These are phyloP conservation scores for Fusarium torreyae DNA, from an alignment of 2,329 filamentous ascomycete species.

Conservation along the genomic window DNA sequence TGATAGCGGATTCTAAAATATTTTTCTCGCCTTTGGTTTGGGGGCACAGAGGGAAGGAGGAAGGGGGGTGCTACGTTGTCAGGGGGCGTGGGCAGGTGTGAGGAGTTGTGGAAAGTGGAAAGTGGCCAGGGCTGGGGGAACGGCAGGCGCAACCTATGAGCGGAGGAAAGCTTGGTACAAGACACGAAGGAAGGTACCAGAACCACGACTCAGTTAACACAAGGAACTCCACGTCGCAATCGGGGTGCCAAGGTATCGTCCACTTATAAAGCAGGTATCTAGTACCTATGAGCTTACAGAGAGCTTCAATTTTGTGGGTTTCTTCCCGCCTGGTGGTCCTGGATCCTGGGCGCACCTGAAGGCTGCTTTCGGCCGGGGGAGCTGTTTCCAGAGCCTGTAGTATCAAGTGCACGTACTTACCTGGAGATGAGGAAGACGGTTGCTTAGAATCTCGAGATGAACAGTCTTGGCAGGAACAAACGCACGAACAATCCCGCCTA, in stretches of 20 bases:
- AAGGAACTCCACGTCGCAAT: slow-evolving; percentile 13
- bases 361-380: slow-evolving; percentile 32
- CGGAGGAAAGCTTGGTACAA: slow-evolving; percentile 38
- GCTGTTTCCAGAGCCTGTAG: slow-evolving; percentile 22
- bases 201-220: slow-evolving; percentile 8
- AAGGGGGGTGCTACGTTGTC: slow-evolving; percentile 45
- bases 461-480: slow-evolving; percentile 18
- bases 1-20: slow-evolving; percentile 59
- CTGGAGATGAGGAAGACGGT: slow-evolving; percentile 29
- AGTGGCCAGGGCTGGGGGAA: slow-evolving; percentile 48
- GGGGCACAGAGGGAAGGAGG: slow-evolving; percentile 44
- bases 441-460: slow-evolving; percentile 15
- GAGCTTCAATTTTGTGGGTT: slow-evolving; percentile 43
- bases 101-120: slow-evolving; percentile 49
- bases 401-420: slow-evolving; percentile 32
- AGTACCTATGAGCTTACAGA: slow-evolving; percentile 32
- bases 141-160: slow-evolving; percentile 41
- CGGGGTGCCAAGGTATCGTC: slow-evolving; percentile 19
- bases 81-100: slow-evolving; percentile 47
- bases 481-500: background rate
- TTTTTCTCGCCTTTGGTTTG: slow-evolving; percentile 54
- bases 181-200: slow-evolving; percentile 42
- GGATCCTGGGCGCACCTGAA: slow-evolving; percentile 34
- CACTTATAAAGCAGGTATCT: slow-evolving; percentile 19
- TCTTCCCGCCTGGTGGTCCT: slow-evolving; percentile 28